Evolutionary conservation across 176 grass and related monocot genomes (phyloP).

Genomic region (Secale cereale): DNA sequence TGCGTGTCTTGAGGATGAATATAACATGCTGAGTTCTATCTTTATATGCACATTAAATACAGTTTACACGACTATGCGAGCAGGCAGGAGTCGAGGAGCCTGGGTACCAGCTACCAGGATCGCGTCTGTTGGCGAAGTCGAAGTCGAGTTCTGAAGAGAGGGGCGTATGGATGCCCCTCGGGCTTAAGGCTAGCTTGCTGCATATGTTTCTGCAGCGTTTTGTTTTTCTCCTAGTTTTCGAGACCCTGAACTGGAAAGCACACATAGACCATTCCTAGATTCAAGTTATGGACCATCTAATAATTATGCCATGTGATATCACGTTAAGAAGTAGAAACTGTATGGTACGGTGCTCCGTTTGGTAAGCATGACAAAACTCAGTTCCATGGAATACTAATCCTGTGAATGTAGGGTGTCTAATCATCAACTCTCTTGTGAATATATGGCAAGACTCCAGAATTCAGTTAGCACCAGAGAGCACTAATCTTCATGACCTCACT

Average conservation of each 20-base stretch:
- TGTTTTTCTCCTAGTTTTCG: constrained; percentile 24
- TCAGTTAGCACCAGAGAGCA: neutral
- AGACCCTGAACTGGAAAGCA: constrained; percentile 40
- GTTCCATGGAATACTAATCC: constrained; percentile 47
- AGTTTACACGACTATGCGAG: too few relatives aligned
- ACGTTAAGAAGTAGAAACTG: constrained; percentile 11
- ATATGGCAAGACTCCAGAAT: neutral
- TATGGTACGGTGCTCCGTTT: too few relatives aligned
- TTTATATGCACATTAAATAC: too few relatives aligned
- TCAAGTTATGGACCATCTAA: constrained; percentile 46
- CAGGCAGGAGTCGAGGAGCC: constrained; percentile 51
- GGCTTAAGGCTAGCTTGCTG: neutral
- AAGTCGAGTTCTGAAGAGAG: constrained; percentile 74
- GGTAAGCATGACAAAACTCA: constrained; percentile 31
- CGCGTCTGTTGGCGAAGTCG: constrained; percentile 63
- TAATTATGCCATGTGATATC: constrained; percentile 66
- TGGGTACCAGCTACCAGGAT: constrained; percentile 69
- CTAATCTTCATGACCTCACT: neutral
- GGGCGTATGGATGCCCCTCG: neutral
- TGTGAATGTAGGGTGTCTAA: constrained; percentile 58
- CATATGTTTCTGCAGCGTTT: constrained; percentile 17
- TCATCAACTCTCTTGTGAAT: constrained; percentile 5
- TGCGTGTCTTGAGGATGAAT: too few relatives aligned
- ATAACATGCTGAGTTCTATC: too few relatives aligned
- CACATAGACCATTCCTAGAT: constrained; percentile 13